phyloP scores from a whole-genome alignment of 768 basidiomycete species.

The Hygrophorus russula region DNA sequence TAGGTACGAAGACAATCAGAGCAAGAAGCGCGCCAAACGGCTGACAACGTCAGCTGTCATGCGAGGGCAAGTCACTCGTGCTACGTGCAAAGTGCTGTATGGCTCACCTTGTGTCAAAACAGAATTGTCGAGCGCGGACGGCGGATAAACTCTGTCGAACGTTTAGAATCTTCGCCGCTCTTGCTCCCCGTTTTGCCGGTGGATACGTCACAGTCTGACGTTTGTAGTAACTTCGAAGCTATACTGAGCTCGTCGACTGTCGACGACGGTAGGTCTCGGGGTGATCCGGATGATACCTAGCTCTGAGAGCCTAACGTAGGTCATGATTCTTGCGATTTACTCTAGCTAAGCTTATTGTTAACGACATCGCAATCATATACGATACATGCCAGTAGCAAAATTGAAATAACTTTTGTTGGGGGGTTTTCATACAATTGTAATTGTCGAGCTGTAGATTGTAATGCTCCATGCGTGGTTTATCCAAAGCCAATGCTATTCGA shows the following conservation, averaged over 20 bases:
- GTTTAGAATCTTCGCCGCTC: constrained; percentile 24
- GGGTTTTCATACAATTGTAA: background rate
- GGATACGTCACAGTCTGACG: too few species aligned
- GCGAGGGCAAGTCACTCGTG: constrained; percentile 44
- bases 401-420: too few species aligned
- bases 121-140: constrained; percentile 50
- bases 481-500: too few species aligned
- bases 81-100: background rate
- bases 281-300: too few species aligned
- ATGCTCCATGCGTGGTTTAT: background rate
- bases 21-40: constrained; percentile 63
- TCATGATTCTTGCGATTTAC: too few species aligned
- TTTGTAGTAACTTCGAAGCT: too few species aligned
- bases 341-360: too few species aligned
- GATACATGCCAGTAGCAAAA: too few species aligned
- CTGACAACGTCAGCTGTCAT: constrained; percentile 66
- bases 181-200: constrained; percentile 8
- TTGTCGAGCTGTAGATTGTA: constrained; percentile 1
- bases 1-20: constrained; percentile 77
- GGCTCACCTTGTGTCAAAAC: background rate
- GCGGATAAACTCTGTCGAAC: constrained; percentile 16
- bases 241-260: too few species aligned
- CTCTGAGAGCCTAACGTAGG: too few species aligned
- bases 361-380: too few species aligned
- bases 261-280: too few species aligned